A percentile compares a stretch with the other conserved stretches of the same genome.
These are phyloP conservation scores for Pisolithus thermaeus DNA, from an alignment of 1,284 basidiomycete genomes.

Conservation along the genomic window DNA sequence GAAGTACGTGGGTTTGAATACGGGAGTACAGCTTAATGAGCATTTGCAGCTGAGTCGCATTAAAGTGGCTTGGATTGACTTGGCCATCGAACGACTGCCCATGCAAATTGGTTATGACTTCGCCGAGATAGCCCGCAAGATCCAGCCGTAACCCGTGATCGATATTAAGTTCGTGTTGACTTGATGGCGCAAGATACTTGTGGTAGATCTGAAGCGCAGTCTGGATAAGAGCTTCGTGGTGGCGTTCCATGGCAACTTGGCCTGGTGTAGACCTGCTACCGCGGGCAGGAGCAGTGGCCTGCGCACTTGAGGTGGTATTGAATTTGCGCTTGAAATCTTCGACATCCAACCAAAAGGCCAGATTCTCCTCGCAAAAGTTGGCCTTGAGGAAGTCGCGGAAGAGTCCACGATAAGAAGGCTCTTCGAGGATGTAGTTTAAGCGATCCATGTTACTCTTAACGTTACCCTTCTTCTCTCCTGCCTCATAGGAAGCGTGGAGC, in stretches of 20 bases:
- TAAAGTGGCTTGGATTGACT: conserved; percentile 77
- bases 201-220: conserved; percentile 94
- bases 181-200: conserved; percentile 93
- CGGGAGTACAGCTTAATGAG: conserved; percentile 93
- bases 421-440: conserved; percentile 88
- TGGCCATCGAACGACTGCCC: conserved; percentile 74
- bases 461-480: conserved; percentile 46
- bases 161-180: conserved; percentile 95
- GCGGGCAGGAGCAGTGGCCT: conserved; percentile 49
- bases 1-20: conserved; percentile 95
- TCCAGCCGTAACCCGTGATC: conserved; percentile 95
- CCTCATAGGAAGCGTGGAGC: conserved; percentile 54
- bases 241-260: conserved; percentile 91
- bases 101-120: conserved; percentile 71
- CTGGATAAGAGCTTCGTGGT: conserved; percentile 92
- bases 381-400: conserved; percentile 93
- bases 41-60: conserved; percentile 91
- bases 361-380: conserved; percentile 98
- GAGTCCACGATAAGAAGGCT: conserved; percentile 81
- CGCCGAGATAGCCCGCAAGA: conserved; percentile 87
- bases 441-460: conserved; percentile 92
- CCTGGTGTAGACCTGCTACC: conserved; percentile 56
- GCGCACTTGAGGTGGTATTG: conserved; percentile 89
- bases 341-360: conserved; percentile 96
- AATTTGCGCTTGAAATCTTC: conserved; percentile 96